phyloP scores from a whole-genome alignment of 257 asterid genomes.

The Solanum paucissectum region DNA sequence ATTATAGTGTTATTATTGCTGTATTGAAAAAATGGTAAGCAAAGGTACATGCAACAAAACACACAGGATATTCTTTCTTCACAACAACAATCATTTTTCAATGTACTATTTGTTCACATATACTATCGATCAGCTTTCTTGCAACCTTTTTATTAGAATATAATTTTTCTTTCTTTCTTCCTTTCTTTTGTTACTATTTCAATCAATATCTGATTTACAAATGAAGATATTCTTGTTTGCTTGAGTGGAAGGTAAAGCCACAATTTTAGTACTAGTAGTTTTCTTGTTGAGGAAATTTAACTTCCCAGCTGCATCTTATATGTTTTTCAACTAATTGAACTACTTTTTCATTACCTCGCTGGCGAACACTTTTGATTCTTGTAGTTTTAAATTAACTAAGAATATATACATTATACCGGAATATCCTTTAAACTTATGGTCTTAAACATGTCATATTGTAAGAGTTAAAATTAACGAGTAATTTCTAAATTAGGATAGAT shows the following conservation, averaged over 20 bases:
- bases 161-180: not conserved
- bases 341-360: not conserved
- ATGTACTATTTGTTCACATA: slow-evolving; percentile 1
- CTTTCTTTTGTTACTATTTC: not conserved
- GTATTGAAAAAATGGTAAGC: slow-evolving; percentile 23
- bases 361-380: not conserved
- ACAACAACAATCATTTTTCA: slow-evolving; percentile 43
- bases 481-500: not conserved
- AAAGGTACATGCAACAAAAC: slow-evolving; percentile 9
- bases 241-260: not conserved
- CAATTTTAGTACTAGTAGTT: not conserved
- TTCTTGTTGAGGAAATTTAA: not conserved
- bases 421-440: not conserved
- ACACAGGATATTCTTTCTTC: slow-evolving; percentile 28
- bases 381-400: not conserved
- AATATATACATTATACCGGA: not conserved
- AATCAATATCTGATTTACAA: not conserved
- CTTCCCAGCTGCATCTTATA: not conserved
- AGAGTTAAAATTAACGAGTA: not conserved
- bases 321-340: not conserved
- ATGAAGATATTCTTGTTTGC: not conserved
- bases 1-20: not conserved
- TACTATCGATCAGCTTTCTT: not conserved
- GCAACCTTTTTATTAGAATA: not conserved
- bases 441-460: not conserved